phyloP scores from a whole-genome alignment of 495 filamentous ascomycete genomes.

The Acidomyces sp. region DNA sequence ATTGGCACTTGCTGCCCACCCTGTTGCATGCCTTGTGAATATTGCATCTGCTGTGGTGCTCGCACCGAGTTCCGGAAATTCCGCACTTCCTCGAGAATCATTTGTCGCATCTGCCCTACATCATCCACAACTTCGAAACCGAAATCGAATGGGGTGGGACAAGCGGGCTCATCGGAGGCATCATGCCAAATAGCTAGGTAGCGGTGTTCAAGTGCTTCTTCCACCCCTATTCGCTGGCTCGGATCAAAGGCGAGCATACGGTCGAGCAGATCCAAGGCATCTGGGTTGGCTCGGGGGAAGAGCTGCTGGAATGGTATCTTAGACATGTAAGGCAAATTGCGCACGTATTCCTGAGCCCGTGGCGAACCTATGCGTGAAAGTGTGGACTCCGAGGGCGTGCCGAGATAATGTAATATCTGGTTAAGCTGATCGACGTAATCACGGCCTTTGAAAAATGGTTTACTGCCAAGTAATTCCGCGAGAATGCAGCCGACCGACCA shows the following conservation, averaged over 20 bases:
- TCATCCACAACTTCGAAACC: constrained; percentile 94
- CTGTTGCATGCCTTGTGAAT: constrained; percentile 30
- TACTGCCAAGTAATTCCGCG: constrained; percentile 86
- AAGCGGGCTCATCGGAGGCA: constrained; percentile 84
- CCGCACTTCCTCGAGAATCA: constrained; percentile 89
- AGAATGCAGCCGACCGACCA: constrained; percentile 99
- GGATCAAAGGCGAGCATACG: constrained; percentile 97
- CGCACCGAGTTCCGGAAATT: constrained; percentile 67
- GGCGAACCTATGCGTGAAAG: constrained; percentile 89
- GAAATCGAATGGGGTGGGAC: constrained; percentile 92
- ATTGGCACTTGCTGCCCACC: constrained; percentile 50
- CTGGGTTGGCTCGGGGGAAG: constrained; percentile 91
- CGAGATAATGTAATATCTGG: constrained; percentile 96
- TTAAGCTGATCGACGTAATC: constrained; percentile 99
- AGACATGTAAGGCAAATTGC: constrained; percentile 91
- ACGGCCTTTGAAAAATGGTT: constrained; percentile 97
- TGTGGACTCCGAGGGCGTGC: constrained; percentile 91
- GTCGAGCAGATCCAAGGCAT: constrained; percentile 88
- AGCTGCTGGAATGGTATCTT: constrained; percentile 79
- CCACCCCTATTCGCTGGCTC: constrained; percentile 76
- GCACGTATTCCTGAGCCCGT: constrained; percentile 93
- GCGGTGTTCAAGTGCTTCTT: constrained; percentile 85
- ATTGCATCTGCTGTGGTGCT: constrained; percentile 38
- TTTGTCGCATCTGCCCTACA: constrained; percentile 81
- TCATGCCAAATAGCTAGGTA: constrained; percentile 99